These are phyloP conservation scores for Passalora sequoiae DNA, from an alignment of 2,329 filamentous ascomycete genomes.

Conservation along the genomic window DNA sequence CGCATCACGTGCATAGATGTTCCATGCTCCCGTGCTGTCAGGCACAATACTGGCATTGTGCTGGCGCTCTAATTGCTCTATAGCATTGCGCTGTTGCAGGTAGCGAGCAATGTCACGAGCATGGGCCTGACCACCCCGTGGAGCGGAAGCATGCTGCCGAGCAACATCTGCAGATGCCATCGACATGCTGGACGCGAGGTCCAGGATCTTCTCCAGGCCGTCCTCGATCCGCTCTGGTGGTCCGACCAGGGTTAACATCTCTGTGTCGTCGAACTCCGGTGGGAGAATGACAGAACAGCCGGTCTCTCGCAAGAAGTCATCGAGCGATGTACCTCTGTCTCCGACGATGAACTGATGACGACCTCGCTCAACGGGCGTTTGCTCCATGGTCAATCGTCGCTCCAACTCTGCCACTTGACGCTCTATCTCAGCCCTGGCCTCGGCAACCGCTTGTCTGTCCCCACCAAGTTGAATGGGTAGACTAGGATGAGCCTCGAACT, in stretches of 20 bases:
- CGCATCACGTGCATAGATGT: slow-evolving; percentile 79
- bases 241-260: slow-evolving; percentile 79
- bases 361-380: slow-evolving; percentile 75
- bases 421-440: slow-evolving; percentile 75
- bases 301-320: slow-evolving; percentile 85
- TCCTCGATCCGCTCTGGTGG: slow-evolving; percentile 62
- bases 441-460: slow-evolving; percentile 75
- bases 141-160: slow-evolving; percentile 69
- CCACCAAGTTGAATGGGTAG: slow-evolving; percentile 80
- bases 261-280: slow-evolving; percentile 68
- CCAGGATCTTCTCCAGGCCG: slow-evolving; percentile 78
- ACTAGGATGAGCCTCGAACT: slow-evolving; percentile 66
- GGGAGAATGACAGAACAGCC: slow-evolving; percentile 84
- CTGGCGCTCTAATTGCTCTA: slow-evolving; percentile 72
- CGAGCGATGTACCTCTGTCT: slow-evolving; percentile 68
- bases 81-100: slow-evolving; percentile 72
- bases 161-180: slow-evolving; percentile 78
- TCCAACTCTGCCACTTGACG: slow-evolving; percentile 70
- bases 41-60: slow-evolving; percentile 83
- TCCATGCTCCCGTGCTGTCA: slow-evolving; percentile 71
- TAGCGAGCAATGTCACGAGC: slow-evolving; percentile 85
- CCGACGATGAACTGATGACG: slow-evolving; percentile 95
- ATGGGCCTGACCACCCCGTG: slow-evolving; percentile 68
- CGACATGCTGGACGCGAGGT: slow-evolving; percentile 81
- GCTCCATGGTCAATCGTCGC: slow-evolving; percentile 68